Evolutionary conservation across 2,329 filamentous ascomycete genomes (phyloP).

Genomic region (Monosporascus cannonballus): DNA sequence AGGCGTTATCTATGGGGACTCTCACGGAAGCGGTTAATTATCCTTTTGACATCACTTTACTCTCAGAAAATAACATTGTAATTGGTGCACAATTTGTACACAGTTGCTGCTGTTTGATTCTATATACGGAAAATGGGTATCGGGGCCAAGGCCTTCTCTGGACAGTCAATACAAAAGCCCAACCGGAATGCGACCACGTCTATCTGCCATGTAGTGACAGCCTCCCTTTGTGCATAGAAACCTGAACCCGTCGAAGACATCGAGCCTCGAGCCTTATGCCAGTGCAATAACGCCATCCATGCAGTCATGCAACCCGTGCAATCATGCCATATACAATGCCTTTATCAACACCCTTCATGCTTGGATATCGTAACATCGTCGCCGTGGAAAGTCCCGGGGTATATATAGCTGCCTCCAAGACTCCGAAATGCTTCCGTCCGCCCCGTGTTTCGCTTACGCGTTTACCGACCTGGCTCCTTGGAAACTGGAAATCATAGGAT

Average conservation of each 20-base stretch:
- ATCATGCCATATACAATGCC: not conserved
- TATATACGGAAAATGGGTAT: not conserved
- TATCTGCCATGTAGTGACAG: not conserved
- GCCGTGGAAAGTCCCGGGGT: not conserved
- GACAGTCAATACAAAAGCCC: too few species aligned
- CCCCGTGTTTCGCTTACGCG: slow-evolving; percentile 3
- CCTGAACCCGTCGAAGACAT: not conserved
- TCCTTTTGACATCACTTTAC: not conserved
- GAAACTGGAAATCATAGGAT: slow-evolving; percentile 1
- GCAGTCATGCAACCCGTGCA: not conserved
- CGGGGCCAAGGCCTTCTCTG: too few species aligned
- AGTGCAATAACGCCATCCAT: not conserved
- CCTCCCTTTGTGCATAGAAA: not conserved
- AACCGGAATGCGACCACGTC: not conserved
- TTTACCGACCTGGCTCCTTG: slow-evolving; percentile 1
- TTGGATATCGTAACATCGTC: slow-evolving; percentile 16
- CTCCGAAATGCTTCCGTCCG: not conserved
- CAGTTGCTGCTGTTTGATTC: not conserved
- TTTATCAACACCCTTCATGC: slow-evolving; percentile 3
- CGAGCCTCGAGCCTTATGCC: not conserved
- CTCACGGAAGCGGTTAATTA: not conserved
- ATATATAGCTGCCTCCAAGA: not conserved
- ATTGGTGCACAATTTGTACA: not conserved
- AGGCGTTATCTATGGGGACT: not conserved
- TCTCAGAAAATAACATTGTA: too few species aligned